These are phyloP conservation scores for Calonectria naviculata DNA, from an alignment of 2,329 filamentous ascomycete genomes.

Conservation along the genomic window DNA sequence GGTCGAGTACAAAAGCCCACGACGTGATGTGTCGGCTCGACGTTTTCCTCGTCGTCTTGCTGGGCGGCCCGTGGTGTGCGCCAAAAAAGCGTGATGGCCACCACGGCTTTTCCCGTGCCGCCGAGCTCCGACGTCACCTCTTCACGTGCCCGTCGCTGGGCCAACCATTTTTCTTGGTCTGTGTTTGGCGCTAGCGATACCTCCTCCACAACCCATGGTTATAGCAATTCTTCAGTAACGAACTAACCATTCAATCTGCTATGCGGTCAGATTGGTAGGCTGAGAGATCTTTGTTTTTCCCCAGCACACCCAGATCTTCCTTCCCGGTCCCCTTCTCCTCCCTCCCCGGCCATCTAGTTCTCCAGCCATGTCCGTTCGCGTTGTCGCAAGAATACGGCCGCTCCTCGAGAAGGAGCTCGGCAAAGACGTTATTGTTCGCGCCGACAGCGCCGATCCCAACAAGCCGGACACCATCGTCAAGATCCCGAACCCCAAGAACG, in stretches of 20 bases:
- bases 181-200: constrained; percentile 8
- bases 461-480: constrained; percentile 77
- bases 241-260: constrained; percentile 30
- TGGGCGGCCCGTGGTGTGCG: constrained; percentile 13
- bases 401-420: constrained; percentile 87
- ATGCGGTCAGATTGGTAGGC: constrained; percentile 40
- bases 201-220: constrained; percentile 27
- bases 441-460: constrained; percentile 70
- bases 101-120: constrained; percentile 46
- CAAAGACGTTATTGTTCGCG: constrained; percentile 85
- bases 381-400: constrained; percentile 91
- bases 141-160: constrained; percentile 44
- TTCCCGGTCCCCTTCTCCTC: constrained; percentile 19
- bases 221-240: constrained; percentile 34
- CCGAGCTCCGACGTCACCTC: constrained; percentile 33
- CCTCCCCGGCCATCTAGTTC: constrained; percentile 25
- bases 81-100: constrained; percentile 32
- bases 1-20: neutral
- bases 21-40: constrained; percentile 2
- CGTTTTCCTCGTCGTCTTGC: neutral
- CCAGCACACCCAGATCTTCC: constrained; percentile 25
- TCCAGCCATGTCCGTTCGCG: constrained; percentile 74
- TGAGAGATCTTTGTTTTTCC: constrained; percentile 30
- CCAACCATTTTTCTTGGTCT: constrained; percentile 35
- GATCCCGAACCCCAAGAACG: constrained; percentile 95